These are phyloP conservation scores for Exophiala sp. DNA, from an alignment of 2,329 filamentous ascomycete genomes.

Conservation along the genomic window DNA sequence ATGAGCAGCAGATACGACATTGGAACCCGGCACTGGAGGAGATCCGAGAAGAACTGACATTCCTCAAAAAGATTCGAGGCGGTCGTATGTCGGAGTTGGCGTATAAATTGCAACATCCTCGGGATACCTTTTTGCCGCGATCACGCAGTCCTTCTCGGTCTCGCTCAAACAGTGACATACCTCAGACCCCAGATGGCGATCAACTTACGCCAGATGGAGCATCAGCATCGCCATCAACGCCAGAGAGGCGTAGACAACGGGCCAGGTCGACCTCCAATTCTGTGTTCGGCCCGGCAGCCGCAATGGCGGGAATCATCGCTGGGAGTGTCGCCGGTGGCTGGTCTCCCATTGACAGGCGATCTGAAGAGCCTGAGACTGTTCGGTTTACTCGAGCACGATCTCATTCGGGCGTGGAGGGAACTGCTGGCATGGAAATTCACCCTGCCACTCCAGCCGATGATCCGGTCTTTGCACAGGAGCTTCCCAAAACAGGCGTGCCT, in stretches of 20 bases:
- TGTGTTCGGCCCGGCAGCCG: constrained; percentile 57
- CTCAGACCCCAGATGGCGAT: constrained; percentile 42
- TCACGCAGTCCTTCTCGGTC: constrained; percentile 34
- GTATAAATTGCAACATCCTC: constrained; percentile 60
- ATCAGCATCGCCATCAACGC: constrained; percentile 47
- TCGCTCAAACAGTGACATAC: constrained; percentile 40
- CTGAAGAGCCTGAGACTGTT: constrained; percentile 33
- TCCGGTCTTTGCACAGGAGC: constrained; percentile 41
- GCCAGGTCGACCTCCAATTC: constrained; percentile 59
- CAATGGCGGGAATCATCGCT: constrained; percentile 65
- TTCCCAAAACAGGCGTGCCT: constrained; percentile 35
- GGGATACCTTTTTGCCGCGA: constrained; percentile 43
- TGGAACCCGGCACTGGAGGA: constrained; percentile 63
- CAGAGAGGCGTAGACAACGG: constrained; percentile 49
- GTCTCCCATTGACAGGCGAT: constrained; percentile 56
- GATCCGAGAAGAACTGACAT: constrained; percentile 61
- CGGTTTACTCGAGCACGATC: constrained; percentile 37
- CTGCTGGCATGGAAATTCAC: constrained; percentile 47
- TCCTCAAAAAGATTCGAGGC: constrained; percentile 61
- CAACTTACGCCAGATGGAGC: constrained; percentile 35
- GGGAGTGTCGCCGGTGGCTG: constrained; percentile 60
- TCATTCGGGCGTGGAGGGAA: constrained; percentile 39
- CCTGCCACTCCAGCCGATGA: constrained; percentile 45
- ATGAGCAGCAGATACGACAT: constrained; percentile 44
- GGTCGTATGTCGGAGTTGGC: constrained; percentile 59